Conservation (phyloP, 2,329 filamentous ascomycete genomes). For the Cladosporium sp. region DNA sequence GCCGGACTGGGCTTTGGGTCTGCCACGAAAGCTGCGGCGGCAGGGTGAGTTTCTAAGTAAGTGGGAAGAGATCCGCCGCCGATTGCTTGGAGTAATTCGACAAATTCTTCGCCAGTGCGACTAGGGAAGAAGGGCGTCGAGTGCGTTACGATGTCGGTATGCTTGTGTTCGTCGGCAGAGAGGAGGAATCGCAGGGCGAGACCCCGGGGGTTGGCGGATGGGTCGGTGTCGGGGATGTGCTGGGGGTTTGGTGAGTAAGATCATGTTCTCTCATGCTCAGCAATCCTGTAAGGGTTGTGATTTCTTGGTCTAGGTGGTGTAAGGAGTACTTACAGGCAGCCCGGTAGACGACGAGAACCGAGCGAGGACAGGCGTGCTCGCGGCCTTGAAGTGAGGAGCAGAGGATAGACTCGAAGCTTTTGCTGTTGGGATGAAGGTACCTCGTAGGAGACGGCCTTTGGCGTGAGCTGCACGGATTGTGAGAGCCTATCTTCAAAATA, state of each 20-base stretch:
- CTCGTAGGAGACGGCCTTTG: conserved; percentile 49
- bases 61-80: conserved; percentile 35
- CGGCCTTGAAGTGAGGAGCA: conserved; percentile 23
- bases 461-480: conserved; percentile 45
- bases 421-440: conserved; percentile 49
- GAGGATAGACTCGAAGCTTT: conserved; percentile 39
- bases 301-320: too few relatives aligned
- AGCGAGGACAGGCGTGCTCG: conserved; percentile 22
- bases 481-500: background rate
- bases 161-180: conserved; percentile 35
- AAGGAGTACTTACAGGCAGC: conserved; percentile 11
- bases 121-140: conserved; percentile 50
- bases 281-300: too few relatives aligned
- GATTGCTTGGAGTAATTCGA: conserved; percentile 45
- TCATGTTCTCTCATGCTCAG: too few relatives aligned
- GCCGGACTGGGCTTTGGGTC: conserved; percentile 47
- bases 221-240: conserved; percentile 24
- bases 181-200: conserved; percentile 49
- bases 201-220: conserved; percentile 34
- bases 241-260: background rate
- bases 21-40: conserved; percentile 46
- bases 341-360: conserved; percentile 27
- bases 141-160: conserved; percentile 56
- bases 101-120: conserved; percentile 50
- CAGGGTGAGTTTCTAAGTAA: conserved; percentile 45